phyloP scores from a whole-genome alignment of 1,139 yeast genomes.

The Blastobotrys proliferans region DNA sequence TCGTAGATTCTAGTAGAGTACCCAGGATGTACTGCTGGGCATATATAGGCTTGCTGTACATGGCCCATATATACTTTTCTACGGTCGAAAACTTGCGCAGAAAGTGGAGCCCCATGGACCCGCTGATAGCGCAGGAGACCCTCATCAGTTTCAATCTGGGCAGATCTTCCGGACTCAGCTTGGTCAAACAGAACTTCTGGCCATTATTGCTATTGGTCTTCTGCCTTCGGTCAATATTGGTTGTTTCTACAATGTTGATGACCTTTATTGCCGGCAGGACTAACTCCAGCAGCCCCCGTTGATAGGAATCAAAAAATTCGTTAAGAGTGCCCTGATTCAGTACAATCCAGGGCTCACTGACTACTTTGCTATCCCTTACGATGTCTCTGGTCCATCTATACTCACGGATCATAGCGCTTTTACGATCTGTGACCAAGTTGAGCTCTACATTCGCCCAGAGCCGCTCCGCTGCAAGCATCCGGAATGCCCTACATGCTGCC shows the following conservation, averaged over 20 bases:
- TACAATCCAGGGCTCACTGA: conserved; percentile 15
- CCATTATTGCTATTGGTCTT: conserved; percentile 2
- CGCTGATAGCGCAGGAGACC: conserved; percentile 9
- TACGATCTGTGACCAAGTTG: conserved; percentile 7
- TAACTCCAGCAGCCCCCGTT: conserved; percentile 7
- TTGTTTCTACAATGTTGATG: conserved; percentile 11
- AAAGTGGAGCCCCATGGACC: conserved; percentile 8
- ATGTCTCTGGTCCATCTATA: conserved; percentile 13
- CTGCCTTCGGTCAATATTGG: not conserved
- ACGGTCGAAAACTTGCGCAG: conserved; percentile 12
- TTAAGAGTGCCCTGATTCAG: conserved; percentile 6
- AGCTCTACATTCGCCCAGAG: conserved; percentile 17
- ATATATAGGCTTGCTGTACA: not conserved
- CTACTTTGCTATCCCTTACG: conserved; percentile 1
- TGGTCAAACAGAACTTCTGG: conserved; percentile 1
- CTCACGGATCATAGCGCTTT: conserved; percentile 7
- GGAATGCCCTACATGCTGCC: conserved; percentile 4
- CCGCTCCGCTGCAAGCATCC: conserved; percentile 11
- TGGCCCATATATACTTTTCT: conserved; percentile 16
- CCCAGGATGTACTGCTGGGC: not conserved
- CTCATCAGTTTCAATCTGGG: conserved; percentile 15
- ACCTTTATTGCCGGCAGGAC: conserved; percentile 13
- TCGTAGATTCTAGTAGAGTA: conserved; percentile 9
- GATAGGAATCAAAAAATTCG: conserved; percentile 11
- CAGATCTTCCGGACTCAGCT: conserved; percentile 12